Base-by-base conservation (phyloP, 768 basidiomycete genomes). In the Kwoniella mangroviensis region DNA sequence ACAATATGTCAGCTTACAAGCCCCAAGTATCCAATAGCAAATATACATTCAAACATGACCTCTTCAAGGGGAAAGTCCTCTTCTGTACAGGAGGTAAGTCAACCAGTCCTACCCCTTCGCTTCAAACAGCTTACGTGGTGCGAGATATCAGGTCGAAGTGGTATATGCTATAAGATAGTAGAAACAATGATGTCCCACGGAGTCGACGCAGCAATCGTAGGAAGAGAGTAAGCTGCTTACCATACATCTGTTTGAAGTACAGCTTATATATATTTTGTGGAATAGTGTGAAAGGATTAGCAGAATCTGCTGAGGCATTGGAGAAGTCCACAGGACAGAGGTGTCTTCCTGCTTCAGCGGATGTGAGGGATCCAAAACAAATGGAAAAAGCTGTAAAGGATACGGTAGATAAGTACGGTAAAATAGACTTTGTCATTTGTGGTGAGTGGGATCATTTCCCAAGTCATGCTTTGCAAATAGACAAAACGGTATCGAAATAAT, bases 341-440 rank as follows among this genome's bases (percentile, higher is more conserved):
- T 97, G 95, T 78, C 75, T 98, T 4, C 85, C 91, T 15, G 85
- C 87, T 11, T 87, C 90, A 71, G 94, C 88, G 1, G 96, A 98
- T 78, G 96, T 99, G 10, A 86, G 95, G 57, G 85, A 91, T 49
- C 89, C 92, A 1, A 86, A 88, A 59, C 85, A 89, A 15, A 84
- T 99, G 49, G 86, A 87, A 69, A 88, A 86, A 7, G 96, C 96
- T 6, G 95, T 92, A 21, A 83, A 88, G 28, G 87, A 88, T 79
- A 88, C 92, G 0, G 87, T 94, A 19, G 87, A 89, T 70, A 86
- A 86, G 73, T 94, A 91, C 79, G 94, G 95, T 0, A 86, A 86
- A 72, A 93, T 99, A 68, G 95, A 99, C 84, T 96, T 92, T 80
- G 95, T 98, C 61, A 92, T 98, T 65, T 94, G 93, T 79, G 94